Base-by-base conservation (phyloP, 257 asterid genomes). In the Datura wrightii region DNA sequence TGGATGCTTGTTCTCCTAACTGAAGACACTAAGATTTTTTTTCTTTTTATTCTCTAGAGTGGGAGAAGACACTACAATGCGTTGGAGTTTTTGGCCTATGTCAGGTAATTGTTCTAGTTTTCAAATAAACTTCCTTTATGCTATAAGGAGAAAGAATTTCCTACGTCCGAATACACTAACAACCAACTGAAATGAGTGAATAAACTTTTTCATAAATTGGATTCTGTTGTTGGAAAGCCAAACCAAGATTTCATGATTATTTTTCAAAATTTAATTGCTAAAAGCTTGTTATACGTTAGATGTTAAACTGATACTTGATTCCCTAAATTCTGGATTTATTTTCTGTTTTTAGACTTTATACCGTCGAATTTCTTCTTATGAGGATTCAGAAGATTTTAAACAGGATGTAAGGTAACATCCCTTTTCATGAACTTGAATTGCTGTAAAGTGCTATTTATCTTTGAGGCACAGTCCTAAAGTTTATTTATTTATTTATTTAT, bases 11-110 rank as follows among this genome's bases (percentile, higher is more conserved):
- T 52, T 18, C 79, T 70, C 48, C 72, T 24, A 9, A 84, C 87
- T 89, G 87, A 82, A 80, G 60, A 52, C 63, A 31, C 58, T 76
- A 52, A 48, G 82, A 76, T 24, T 76, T 52, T 72, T 24, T 34
- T 76, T 52, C 82, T 50, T 76, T 74, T 34, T 50, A 76, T 76
- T 76, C 46, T 76, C 63, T 93, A 96, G 99, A 96, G 91, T 96
- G 97, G 99, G 99, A 96, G 89, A 91, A 63, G 87, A 87, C 97
- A 16, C 91, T 94, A 67, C 98, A 96, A 82, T 86, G 88, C 83
- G 69, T 93, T 54, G 97, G 93, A 60, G 83, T 94, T 69, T 39
- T 93, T 76, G 98, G 98, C 58, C 83, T 94, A 37, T 91, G 90
- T 55, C 95, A 85, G 98, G 99, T 94, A 87, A 88, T 83, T 62